A percentile compares a stretch with the other conserved stretches of the same genome.
Evolutionary conservation across 164 flowering plant genomes (phyloP).

Genomic region (Kingdonia uniflora): DNA sequence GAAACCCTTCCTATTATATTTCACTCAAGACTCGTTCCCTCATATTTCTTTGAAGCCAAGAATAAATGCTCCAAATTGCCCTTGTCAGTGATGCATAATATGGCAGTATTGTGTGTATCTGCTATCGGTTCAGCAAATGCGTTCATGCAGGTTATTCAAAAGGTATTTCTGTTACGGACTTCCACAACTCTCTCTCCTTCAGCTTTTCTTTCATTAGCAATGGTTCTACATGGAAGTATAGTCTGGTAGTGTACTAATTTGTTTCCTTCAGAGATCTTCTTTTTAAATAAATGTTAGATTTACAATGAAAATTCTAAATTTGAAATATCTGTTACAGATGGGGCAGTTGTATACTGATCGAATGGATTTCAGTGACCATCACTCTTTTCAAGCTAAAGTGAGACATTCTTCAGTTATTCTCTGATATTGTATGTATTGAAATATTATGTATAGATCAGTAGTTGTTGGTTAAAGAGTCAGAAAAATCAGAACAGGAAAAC

Average conservation of each 20-base stretch:
- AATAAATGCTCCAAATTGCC: constrained; percentile 27
- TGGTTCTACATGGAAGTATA: too few relatives aligned
- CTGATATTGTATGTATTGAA: background rate
- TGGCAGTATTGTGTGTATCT: constrained; percentile 54
- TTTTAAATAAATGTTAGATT: background rate
- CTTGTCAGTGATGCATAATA: constrained; percentile 22
- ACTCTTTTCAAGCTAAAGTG: constrained; percentile 47
- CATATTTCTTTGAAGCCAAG: constrained; percentile 40
- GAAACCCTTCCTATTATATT: constrained; percentile 46
- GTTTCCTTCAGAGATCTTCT: too few relatives aligned
- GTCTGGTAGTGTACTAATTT: too few relatives aligned
- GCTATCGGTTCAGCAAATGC: constrained; percentile 68
- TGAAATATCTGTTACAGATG: constrained; percentile 36
- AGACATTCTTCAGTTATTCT: background rate
- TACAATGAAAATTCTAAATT: background rate
- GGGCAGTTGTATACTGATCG: constrained; percentile 49
- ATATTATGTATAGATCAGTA: too few relatives aligned
- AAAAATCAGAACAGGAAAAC: too few relatives aligned
- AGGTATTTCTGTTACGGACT: constrained; percentile 25
- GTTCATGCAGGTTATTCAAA: constrained; percentile 38
- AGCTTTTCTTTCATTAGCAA: too few relatives aligned
- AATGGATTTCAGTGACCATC: constrained; percentile 79
- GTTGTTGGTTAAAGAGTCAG: too few relatives aligned
- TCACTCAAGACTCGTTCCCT: constrained; percentile 51
- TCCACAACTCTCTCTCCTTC: too few relatives aligned